Evolutionary conservation across 805 yeast species (phyloP).

Genomic region (Candida easanensis): DNA sequence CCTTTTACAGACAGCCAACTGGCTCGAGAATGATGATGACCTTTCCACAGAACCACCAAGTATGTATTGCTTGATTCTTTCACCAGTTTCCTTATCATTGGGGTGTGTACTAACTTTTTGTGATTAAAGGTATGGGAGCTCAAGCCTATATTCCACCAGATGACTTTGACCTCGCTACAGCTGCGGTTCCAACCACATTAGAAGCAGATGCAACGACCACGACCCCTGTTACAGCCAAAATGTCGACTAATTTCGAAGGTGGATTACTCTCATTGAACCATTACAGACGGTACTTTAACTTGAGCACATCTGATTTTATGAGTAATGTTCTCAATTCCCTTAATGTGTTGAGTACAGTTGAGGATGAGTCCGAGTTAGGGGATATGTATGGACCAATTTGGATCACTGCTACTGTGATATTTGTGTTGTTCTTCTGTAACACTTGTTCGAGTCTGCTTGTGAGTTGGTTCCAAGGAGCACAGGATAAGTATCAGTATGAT

Average conservation of each 20-base stretch:
- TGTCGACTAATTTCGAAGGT: conserved; percentile 31
- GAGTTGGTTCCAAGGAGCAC: conserved; percentile 41
- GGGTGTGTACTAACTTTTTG: background rate
- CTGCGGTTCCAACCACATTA: conserved; percentile 1
- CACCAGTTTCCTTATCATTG: too few species aligned
- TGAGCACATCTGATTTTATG: conserved; percentile 62
- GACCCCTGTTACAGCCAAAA: conserved; percentile 6
- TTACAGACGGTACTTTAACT: conserved; percentile 65
- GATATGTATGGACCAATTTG: conserved; percentile 90
- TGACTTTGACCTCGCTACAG: conserved; percentile 17
- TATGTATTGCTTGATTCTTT: background rate
- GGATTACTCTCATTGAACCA: conserved; percentile 55
- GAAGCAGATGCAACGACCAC: background rate
- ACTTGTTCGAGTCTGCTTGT: conserved; percentile 66
- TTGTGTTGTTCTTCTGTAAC: conserved; percentile 70
- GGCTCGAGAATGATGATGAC: conserved; percentile 27
- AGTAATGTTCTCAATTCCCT: conserved; percentile 51
- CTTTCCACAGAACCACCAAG: conserved; percentile 12
- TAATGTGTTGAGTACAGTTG: conserved; percentile 47
- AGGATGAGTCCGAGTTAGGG: conserved; percentile 42
- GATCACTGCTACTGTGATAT: conserved; percentile 82
- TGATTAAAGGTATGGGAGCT: conserved; percentile 21
- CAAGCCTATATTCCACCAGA: conserved; percentile 35
- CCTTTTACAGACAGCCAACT: conserved; percentile 10
- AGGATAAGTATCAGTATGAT: conserved; percentile 51